A percentile compares a stretch with the other conserved stretches of the same genome.
Evolutionary conservation across 1,284 basidiomycete genomes (phyloP).

Genomic region (Cerrena zonata): DNA sequence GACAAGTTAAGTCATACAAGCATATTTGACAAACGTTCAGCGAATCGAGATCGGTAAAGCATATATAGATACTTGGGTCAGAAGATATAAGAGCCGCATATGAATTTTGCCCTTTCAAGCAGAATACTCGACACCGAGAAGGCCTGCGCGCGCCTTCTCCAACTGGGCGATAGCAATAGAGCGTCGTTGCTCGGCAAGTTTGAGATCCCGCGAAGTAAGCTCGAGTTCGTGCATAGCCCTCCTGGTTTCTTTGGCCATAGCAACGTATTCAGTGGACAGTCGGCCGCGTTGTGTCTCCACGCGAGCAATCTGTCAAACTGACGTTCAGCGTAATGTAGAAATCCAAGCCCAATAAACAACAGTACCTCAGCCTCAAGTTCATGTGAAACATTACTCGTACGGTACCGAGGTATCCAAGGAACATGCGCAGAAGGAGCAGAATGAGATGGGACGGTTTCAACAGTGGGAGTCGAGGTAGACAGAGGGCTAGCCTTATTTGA

Average conservation of each 20-base stretch:
- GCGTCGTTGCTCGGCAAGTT: slow-evolving; percentile 50
- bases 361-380: neutral
- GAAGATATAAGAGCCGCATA: no score
- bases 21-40: neutral
- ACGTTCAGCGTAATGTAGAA: neutral
- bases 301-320: slow-evolving; percentile 11
- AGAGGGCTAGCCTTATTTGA: slow-evolving; percentile 10
- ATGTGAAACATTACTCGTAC: neutral
- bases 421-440: neutral
- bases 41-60: neutral
- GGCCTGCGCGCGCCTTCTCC: slow-evolving; percentile 54
- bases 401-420: neutral
- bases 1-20: no score
- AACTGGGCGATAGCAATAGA: slow-evolving; percentile 50
- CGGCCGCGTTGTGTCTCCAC: slow-evolving; percentile 36
- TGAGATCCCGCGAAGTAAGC: slow-evolving; percentile 50
- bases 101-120: no score
- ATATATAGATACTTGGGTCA: no score
- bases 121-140: slow-evolving; percentile 48
- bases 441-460: neutral
- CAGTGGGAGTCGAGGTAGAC: slow-evolving; percentile 5
- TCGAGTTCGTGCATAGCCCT: slow-evolving; percentile 58
- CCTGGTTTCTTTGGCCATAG: slow-evolving; percentile 38
- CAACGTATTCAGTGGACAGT: slow-evolving; percentile 36
- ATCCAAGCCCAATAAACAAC: neutral